phyloP scores from a whole-genome alignment of 139 green algal species.

The Picochlorum sp. region DNA sequence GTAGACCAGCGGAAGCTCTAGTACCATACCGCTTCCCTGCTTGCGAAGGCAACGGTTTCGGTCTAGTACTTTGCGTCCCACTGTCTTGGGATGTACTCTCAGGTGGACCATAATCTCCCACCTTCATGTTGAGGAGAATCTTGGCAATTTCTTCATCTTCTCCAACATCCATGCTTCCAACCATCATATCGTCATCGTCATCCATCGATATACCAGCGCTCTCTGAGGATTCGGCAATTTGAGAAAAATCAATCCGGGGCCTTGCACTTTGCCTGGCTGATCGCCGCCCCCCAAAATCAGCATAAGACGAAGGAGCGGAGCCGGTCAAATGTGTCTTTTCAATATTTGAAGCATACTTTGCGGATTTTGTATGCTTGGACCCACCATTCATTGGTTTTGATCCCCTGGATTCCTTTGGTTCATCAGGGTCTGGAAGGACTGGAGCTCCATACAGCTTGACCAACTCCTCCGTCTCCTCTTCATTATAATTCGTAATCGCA shows the following conservation, averaged over 20 bases:
- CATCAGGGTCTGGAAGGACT: slow-evolving; percentile 8
- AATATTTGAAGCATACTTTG: not conserved
- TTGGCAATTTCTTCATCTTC: slow-evolving; percentile 10
- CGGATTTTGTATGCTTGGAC: not conserved
- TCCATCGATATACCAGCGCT: slow-evolving; percentile 4
- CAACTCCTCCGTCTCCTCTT: slow-evolving; percentile 13
- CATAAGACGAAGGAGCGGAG: not conserved
- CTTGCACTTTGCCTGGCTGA: not conserved
- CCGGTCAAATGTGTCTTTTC: not conserved
- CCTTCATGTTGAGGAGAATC: slow-evolving; percentile 6
- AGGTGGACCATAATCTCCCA: not conserved
- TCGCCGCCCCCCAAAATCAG: not conserved
- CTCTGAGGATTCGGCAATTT: slow-evolving; percentile 6
- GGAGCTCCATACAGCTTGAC: slow-evolving; percentile 10
- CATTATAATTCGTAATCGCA: slow-evolving; percentile 69
- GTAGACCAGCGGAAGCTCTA: slow-evolving; percentile 7
- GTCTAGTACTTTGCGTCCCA: not conserved
- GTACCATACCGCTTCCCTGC: slow-evolving; percentile 12
- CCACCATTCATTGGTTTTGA: not conserved
- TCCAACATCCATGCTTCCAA: slow-evolving; percentile 10
- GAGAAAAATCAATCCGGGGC: not conserved
- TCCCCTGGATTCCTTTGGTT: not conserved
- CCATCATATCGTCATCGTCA: slow-evolving; percentile 11
- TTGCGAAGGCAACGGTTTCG: not conserved
- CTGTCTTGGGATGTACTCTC: not conserved